These are phyloP conservation scores for Cyclostephanos invisitatus DNA, from an alignment of 108 stramenopile species.

Conservation along the genomic window DNA sequence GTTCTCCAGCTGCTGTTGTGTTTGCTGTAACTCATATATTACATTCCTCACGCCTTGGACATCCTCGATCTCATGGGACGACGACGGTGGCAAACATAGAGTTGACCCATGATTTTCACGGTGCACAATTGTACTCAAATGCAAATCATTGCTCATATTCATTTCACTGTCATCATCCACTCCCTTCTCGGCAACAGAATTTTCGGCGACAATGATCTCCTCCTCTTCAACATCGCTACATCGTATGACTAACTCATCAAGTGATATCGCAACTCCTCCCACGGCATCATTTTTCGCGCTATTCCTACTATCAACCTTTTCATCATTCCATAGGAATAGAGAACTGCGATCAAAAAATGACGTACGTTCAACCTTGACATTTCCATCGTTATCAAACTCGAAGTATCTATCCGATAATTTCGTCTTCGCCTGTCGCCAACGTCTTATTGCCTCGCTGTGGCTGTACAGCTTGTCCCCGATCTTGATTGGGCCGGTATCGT, in stretches of 20 bases:
- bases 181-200: too few species aligned
- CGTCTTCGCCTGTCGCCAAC: slow-evolving; percentile 16
- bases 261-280: not conserved
- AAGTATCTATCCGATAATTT: slow-evolving; percentile 15
- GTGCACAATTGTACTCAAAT: too few species aligned
- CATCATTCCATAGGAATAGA: slow-evolving; percentile 7
- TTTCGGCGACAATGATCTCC: not conserved
- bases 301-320: not conserved
- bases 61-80: not conserved
- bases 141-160: too few species aligned
- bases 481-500: slow-evolving; percentile 26
- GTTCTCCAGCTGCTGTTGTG: too few species aligned
- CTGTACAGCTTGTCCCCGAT: slow-evolving; percentile 27
- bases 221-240: not conserved
- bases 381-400: not conserved
- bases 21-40: too few species aligned
- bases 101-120: too few species aligned
- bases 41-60: not conserved
- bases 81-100: not conserved
- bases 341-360: slow-evolving; percentile 15
- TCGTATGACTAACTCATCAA: not conserved
- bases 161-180: too few species aligned
- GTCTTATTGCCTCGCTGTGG: slow-evolving; percentile 22
- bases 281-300: not conserved
- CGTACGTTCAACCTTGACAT: slow-evolving; percentile 9